A percentile compares a stretch with the other conserved stretches of the same genome.
These are phyloP conservation scores for Protomyces lactucae-debilis DNA, from an alignment of 1,139 yeast genomes.

Conservation along the genomic window DNA sequence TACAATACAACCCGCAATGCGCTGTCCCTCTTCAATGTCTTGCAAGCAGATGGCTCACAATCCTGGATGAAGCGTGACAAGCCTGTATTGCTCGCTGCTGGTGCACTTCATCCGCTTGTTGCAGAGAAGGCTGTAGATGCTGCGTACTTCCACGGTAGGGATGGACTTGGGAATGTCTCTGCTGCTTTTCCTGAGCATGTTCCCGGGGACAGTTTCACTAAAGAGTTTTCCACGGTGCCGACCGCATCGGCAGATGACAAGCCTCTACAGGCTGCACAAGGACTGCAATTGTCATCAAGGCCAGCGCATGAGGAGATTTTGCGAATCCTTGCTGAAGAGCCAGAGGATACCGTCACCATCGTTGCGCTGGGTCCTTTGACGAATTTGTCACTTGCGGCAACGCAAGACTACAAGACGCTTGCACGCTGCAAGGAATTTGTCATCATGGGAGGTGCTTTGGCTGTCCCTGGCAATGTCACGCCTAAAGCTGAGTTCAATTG, in stretches of 20 bases:
- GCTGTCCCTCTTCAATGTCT: conserved; percentile 40
- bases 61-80: conserved; percentile 11
- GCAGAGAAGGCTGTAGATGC: conserved; percentile 40
- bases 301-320: conserved; percentile 40
- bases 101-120: conserved; percentile 37
- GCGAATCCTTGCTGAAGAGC: conserved; percentile 39
- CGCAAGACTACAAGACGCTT: conserved; percentile 41
- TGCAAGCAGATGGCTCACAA: conserved; percentile 34
- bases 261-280: conserved; percentile 42
- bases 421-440: conserved; percentile 38
- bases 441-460: conserved; percentile 44
- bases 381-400: conserved; percentile 44
- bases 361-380: conserved; percentile 45
- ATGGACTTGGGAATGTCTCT: conserved; percentile 45
- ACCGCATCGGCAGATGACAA: conserved; percentile 79
- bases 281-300: conserved; percentile 30
- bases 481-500: conserved; percentile 46
- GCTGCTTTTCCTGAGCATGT: conserved; percentile 40
- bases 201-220: conserved; percentile 36
- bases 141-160: conserved; percentile 44
- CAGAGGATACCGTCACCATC: conserved; percentile 41
- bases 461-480: conserved; percentile 42
- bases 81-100: conserved; percentile 40
- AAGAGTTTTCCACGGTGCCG: conserved; percentile 49
- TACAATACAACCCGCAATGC: conserved; percentile 40